These are phyloP conservation scores for Trichoderma sp. DNA, from an alignment of 2,329 filamentous ascomycete species.

Conservation along the genomic window DNA sequence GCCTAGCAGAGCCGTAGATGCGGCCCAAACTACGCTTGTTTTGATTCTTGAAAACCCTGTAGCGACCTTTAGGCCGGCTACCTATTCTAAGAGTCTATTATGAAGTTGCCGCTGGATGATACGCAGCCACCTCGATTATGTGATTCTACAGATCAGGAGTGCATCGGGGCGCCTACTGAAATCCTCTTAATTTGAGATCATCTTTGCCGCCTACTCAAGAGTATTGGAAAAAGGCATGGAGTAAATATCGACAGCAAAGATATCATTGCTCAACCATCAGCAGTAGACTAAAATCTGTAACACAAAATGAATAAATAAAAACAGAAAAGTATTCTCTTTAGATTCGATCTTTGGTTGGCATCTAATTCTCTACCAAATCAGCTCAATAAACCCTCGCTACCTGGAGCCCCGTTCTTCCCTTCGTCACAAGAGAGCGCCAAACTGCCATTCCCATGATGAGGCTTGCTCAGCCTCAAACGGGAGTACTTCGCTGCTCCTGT, in stretches of 20 bases:
- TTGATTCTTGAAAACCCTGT: not conserved
- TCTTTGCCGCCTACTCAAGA: not conserved
- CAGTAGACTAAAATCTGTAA: not conserved
- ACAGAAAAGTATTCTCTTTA: slow-evolving; percentile 17
- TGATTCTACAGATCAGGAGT: slow-evolving; percentile 23
- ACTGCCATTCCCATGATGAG: not conserved
- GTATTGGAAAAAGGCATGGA: too few relatives aligned
- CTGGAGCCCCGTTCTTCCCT: not conserved
- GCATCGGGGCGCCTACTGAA: slow-evolving; percentile 29
- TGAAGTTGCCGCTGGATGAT: not conserved
- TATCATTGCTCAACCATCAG: not conserved
- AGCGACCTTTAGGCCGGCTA: not conserved
- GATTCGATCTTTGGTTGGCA: slow-evolving; percentile 21
- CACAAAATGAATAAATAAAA: not conserved
- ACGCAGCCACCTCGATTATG: slow-evolving; percentile 5
- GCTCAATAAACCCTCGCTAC: slow-evolving; percentile 5
- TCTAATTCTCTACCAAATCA: slow-evolving; percentile 26
- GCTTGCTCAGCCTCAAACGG: not conserved
- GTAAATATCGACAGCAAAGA: not conserved
- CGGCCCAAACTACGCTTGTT: not conserved
- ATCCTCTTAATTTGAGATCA: not conserved
- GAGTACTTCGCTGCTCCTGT: slow-evolving; percentile 11
- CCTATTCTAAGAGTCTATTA: not conserved
- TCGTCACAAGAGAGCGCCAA: not conserved
- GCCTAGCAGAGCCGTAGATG: not conserved